Base-by-base conservation (phyloP, 805 yeast genomes). In the Yarrowia phangngaensis region DNA sequence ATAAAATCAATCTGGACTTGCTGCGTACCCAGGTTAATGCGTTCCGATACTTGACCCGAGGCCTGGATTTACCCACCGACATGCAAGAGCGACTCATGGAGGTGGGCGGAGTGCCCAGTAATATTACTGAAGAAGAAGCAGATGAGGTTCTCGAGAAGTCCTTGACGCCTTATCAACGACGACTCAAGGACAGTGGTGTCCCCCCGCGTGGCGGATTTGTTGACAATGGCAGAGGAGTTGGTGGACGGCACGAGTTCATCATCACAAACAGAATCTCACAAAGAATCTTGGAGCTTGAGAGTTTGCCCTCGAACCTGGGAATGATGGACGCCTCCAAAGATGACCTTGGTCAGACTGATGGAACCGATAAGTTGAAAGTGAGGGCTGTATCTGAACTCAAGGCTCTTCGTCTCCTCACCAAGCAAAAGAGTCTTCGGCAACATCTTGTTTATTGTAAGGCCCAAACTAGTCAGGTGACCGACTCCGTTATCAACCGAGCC, bases 401-500 rank as follows among this genome's bases (percentile, higher is more conserved):
- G 58, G 74, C 84, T 15, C 70, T 90, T 55, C 78, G 85, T 55
- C 66, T 88, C 48, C 67, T 89, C 28, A 85, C 95, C 0, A 71
- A 78, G 40, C 98, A 92, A 61, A 84, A 84, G 58, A 83, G 88
- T n/a, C 64, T 89, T 50, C 75, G 95, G 53, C 96, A 96, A 11
- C 84, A 82, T 53, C 64, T 90, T 1, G 68, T 88, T 23, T 78
- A 83, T 24, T 80, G 80, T 55, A 66, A 80, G 30, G 87, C 89
- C 73, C 87, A 85, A 56, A 81, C 84, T 59, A 75, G 79, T 52
- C 70, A 87, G 36, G 34, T 58, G 7, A 56, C 64, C 19, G 56
- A 55, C 32, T 58, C 62, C 23, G 80, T 92, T 17, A 84, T 86
- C 59, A 83, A 84, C 62, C 95, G 97, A 4, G 84, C 87, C 60